Evolutionary conservation across 169 alveolate species (phyloP), one percentile per base, ranked within the genome.

Genomic region (Cryptosporidium parvum): DNA sequence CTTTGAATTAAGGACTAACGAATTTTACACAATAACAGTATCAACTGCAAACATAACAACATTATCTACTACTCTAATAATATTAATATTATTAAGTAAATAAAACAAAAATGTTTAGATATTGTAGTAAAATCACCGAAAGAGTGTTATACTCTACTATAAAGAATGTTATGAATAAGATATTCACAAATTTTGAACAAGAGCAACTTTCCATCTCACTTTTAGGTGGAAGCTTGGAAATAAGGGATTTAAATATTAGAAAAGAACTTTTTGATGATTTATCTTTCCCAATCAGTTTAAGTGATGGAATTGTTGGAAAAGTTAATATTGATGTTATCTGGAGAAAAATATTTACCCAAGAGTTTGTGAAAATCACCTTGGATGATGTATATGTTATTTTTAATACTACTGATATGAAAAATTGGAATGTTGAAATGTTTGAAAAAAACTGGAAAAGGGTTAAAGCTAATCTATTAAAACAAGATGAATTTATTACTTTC

Each of bases 361-460:
- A 65, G 39, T 80, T 80, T 26, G 59, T 80, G 70, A 80, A 59
- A 29, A 80, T 80, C 6, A 62, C 39, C 9, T 35, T 80, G 23
- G 67, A 61, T n/a, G 80, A 80, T 80, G 75, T 80, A 9, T 80
- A 62, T 62, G 18, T 80, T 23, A 80, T 80, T 16, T 80, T 80
- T 33, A 80, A 80, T 51, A 80, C 62, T 18, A 80, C 70, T 2
- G 89, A 80, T 51, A 65, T 80, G 65, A 80, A 80, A 21, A 44
- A 12, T 21, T 80, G 89, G 89, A 42, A 62, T 62, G 69, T 80
- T 14, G 89, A 80, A 31, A 80, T 80, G 75, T 80, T 59, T 80
- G 89, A 80, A 62, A 80, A 80, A 33, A 62, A 45, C 16, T 80
- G 89, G 89, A 62, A 26, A 44, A 80, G 48, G 35, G 31, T 80